Base-by-base conservation (phyloP, 2,329 filamentous ascomycete genomes). In the Huntiella abstrusa region DNA sequence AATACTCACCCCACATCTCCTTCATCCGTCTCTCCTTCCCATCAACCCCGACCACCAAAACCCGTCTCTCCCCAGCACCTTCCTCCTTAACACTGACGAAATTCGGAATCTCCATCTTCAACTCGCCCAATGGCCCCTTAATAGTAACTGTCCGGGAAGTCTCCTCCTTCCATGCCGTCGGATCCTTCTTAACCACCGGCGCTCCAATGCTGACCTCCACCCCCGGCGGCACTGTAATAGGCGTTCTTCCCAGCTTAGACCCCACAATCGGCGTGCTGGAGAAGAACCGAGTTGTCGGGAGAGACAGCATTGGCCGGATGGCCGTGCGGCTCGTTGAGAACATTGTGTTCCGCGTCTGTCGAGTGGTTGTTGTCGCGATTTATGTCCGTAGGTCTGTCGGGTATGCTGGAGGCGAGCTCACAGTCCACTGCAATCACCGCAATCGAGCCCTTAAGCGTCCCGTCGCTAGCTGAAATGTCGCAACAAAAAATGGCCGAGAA, bases 1-100 rank as follows among this genome's bases (percentile, higher is more conserved):
- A 42, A 51, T 47, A 61, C 62, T 46, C 55, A 94, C 88, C 91
- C 91, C 91, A 96, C 87, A 96, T 96, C 62, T 83, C 83, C 59
- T 80, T 79, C 63, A 96, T 88, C 52, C 83, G 69, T 64, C 78
- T 79, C 45, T 75, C 62, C 13, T 75, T 65, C 13, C 68, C 62
- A 61, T 96, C 73, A 8, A 98, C 75, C 47, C 68, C 75, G 53
- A 98, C 64, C 32, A 69, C 69, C 8, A 79, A 75, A 56, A 78
- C 81, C 53, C 71, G 68, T 22, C 69, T 63, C 43, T 69, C 69
- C 22, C 69, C 63, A 44, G 69, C 69, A 15, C 66, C 60, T 57
- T 93, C 80, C 53, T 81, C 73, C 48, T 75, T 66, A 51, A 96
- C 68, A 33, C 67, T 73, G 48, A 96, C 65, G 59, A 83, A 98